phyloP scores from a whole-genome alignment of 2,329 filamentous ascomycete species.

The Alternaria viburni region DNA sequence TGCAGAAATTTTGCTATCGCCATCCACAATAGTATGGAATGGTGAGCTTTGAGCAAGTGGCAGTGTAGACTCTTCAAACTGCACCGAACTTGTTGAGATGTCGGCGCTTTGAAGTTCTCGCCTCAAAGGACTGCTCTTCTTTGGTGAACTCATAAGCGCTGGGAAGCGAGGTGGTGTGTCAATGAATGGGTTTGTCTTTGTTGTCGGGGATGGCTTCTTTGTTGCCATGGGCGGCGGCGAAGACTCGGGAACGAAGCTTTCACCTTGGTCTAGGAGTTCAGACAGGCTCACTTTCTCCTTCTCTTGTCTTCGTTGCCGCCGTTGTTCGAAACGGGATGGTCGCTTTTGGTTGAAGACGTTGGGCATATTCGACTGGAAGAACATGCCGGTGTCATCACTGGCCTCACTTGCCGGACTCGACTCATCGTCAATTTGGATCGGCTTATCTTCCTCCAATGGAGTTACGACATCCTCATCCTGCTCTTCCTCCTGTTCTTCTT shows the following conservation, averaged over 20 bases:
- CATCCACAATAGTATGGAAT: slow-evolving; percentile 39
- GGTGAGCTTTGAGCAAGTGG: slow-evolving; percentile 42
- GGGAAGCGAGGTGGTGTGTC: slow-evolving; percentile 41
- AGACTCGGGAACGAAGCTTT: slow-evolving; percentile 41
- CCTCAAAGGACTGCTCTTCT: slow-evolving; percentile 45
- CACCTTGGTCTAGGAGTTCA: slow-evolving; percentile 37
- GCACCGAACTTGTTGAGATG: slow-evolving; percentile 28
- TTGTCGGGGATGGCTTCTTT: slow-evolving; percentile 19
- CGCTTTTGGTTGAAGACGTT: slow-evolving; percentile 32
- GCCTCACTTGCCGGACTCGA: slow-evolving; percentile 27
- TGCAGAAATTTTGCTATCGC: slow-evolving; percentile 30
- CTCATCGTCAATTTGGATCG: slow-evolving; percentile 20
- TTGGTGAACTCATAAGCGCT: slow-evolving; percentile 33
- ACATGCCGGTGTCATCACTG: slow-evolving; percentile 47
- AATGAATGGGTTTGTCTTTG: slow-evolving; percentile 38
- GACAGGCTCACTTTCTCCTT: slow-evolving; percentile 41
- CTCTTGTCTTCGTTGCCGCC: slow-evolving; percentile 28
- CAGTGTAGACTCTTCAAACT: slow-evolving; percentile 36
- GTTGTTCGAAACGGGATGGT: slow-evolving; percentile 21
- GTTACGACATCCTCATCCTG: slow-evolving; percentile 14
- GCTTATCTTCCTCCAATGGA: slow-evolving; percentile 7
- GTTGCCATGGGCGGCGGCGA: slow-evolving; percentile 32
- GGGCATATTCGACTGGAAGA: slow-evolving; percentile 44
- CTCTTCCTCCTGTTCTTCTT: slow-evolving; percentile 18
- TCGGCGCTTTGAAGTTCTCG: slow-evolving; percentile 37